These are phyloP conservation scores for Conticribra weissflogii DNA, from an alignment of 108 stramenopile species.

Conservation along the genomic window DNA sequence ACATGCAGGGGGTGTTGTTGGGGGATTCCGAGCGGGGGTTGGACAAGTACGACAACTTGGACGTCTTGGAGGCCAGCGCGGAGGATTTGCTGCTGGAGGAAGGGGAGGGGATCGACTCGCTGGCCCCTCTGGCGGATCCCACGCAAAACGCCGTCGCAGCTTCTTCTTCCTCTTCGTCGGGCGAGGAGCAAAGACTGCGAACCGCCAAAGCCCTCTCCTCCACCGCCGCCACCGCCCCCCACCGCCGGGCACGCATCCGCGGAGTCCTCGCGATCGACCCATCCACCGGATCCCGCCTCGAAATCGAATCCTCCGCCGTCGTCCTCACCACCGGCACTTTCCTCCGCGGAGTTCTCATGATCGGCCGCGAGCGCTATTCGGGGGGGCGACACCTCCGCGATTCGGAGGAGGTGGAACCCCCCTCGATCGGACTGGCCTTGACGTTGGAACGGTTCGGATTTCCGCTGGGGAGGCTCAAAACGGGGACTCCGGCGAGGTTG, in stretches of 20 bases:
- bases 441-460: conserved; percentile 91
- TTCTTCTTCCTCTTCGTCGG: no score
- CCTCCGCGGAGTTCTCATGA: conserved; percentile 88
- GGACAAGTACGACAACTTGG: conserved; percentile 74
- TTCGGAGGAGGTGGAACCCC: conserved; percentile 93
- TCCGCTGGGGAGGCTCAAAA: conserved; percentile 93
- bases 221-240: conserved; percentile 30
- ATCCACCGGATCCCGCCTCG: conserved; percentile 55
- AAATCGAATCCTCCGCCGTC: conserved; percentile 69
- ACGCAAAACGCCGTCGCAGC: no score
- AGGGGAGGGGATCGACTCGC: conserved; percentile 51
- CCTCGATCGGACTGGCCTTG: conserved; percentile 88
- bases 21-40: conserved; percentile 24
- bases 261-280: conserved; percentile 77
- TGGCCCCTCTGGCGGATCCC: conserved; percentile 55
- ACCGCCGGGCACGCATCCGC: conserved; percentile 71
- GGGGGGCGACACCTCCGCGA: conserved; percentile 94
- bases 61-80: conserved; percentile 84
- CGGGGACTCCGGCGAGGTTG: conserved; percentile 95
- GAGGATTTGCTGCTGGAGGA: conserved; percentile 94
- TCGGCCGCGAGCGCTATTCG: conserved; percentile 85
- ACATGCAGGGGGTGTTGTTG: conserved; percentile 74
- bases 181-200: conserved; percentile 29
- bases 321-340: conserved; percentile 99
- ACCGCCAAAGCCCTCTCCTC: conserved; percentile 43